These are phyloP conservation scores for Cystobasidium sp. DNA, from an alignment of 1,284 basidiomycete species.

Conservation along the genomic window DNA sequence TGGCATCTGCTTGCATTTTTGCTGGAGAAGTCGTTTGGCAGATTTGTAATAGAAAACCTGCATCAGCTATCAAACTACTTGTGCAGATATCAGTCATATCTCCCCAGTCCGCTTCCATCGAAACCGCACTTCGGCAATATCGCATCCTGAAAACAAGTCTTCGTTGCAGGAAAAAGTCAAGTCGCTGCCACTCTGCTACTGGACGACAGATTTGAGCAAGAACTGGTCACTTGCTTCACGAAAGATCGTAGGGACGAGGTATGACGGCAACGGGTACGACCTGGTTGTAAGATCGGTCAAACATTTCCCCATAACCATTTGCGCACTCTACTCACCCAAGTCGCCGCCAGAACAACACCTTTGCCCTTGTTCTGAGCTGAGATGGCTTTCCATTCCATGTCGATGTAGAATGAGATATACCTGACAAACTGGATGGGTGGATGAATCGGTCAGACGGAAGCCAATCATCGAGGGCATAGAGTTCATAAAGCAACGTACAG, in stretches of 20 bases:
- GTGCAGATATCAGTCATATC: too few species aligned
- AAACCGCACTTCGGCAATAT: too few species aligned
- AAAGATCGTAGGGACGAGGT: slow-evolving; percentile 33
- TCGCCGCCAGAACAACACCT: slow-evolving; percentile 54
- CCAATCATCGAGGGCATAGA: neutral
- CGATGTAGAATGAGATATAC: slow-evolving; percentile 49
- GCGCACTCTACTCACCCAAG: slow-evolving; percentile 45
- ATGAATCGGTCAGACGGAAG: neutral
- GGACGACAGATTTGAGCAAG: too few species aligned
- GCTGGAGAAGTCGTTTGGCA: neutral
- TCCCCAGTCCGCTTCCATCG: too few species aligned
- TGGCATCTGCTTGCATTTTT: too few species aligned
- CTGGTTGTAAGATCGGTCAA: neutral
- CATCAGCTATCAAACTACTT: too few species aligned
- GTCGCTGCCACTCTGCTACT: too few species aligned
- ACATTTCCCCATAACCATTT: neutral
- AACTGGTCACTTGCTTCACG: neutral
- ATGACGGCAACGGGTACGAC: slow-evolving; percentile 42
- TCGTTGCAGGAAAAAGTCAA: neutral
- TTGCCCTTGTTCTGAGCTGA: slow-evolving; percentile 48
- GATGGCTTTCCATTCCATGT: slow-evolving; percentile 52
- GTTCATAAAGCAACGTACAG: slow-evolving; percentile 31
- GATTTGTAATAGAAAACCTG: neutral
- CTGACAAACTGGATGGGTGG: slow-evolving; percentile 39
- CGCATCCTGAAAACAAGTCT: too few species aligned